Percentiles rank a stretch among this genome's conserved stretches.
Evolutionary conservation across 345 rosid species (phyloP).

Genomic region (Eucalyptus melliodora): DNA sequence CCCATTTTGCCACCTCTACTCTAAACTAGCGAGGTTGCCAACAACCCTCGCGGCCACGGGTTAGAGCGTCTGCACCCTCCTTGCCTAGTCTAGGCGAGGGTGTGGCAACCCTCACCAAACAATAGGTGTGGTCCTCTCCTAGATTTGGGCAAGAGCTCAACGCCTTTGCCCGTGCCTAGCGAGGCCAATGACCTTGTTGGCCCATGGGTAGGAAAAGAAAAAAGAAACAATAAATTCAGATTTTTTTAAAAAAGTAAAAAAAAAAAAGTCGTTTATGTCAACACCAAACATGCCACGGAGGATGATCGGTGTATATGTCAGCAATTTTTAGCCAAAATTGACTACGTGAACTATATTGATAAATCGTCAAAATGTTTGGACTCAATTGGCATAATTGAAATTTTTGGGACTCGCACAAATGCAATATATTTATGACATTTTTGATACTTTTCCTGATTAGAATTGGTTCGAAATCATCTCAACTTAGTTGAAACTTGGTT

Average conservation of each 20-base stretch:
- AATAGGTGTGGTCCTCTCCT: neutral
- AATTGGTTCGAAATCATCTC: neutral
- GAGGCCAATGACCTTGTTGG: neutral
- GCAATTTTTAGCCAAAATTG: too few relatives aligned
- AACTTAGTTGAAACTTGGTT: neutral
- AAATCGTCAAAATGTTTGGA: neutral
- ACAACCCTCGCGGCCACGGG: fast-evolving
- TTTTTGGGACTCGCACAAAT: too few relatives aligned
- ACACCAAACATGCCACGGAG: neutral
- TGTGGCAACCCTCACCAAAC: neutral
- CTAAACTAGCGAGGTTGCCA: neutral
- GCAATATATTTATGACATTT: neutral
- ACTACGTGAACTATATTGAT: neutral
- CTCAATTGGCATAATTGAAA: too few relatives aligned
- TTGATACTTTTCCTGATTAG: too few relatives aligned
- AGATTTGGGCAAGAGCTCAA: neutral
- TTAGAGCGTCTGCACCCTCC: neutral
- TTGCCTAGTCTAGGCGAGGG: neutral
- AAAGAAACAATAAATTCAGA: neutral
- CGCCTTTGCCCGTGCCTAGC: neutral
- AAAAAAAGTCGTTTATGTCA: fast-evolving
- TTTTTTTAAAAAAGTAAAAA: fast-evolving
- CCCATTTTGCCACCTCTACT: too few relatives aligned
- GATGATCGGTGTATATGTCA: too few relatives aligned
- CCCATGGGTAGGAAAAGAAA: neutral